phyloP scores from a whole-genome alignment of 306 rosid genomes.

The Trichosanthes truncata region DNA sequence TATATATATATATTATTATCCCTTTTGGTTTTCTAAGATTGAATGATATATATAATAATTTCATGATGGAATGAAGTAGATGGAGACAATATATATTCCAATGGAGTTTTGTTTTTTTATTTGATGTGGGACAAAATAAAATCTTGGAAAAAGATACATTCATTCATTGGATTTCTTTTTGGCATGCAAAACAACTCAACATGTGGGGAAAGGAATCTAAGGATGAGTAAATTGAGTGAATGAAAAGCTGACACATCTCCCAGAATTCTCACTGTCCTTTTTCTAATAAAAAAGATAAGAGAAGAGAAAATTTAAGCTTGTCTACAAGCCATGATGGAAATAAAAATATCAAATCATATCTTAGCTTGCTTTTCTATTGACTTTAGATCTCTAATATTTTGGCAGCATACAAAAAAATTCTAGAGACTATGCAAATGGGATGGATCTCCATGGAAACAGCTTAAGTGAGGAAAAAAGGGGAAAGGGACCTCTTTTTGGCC shows the following conservation, averaged over 20 bases:
- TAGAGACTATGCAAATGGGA: neutral
- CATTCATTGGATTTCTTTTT: neutral
- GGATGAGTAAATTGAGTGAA: constrained; percentile 15
- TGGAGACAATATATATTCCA: constrained; percentile 9
- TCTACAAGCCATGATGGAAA: constrained; percentile 30
- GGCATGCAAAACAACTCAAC: constrained; percentile 5
- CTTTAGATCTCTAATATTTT: neutral
- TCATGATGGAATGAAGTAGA: neutral
- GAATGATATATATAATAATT: neutral
- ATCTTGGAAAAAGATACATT: neutral
- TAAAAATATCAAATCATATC: constrained; percentile 3
- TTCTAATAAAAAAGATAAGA: constrained; percentile 19
- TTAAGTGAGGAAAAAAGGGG: neutral
- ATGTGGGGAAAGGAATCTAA: constrained; percentile 10
- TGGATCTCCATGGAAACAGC: neutral
- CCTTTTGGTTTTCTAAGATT: neutral
- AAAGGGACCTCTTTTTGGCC: neutral
- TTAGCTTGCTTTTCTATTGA: neutral
- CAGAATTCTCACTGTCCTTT: neutral
- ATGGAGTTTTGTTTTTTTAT: neutral
- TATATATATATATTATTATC: neutral
- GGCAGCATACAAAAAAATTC: neutral
- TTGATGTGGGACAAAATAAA: constrained; percentile 6
- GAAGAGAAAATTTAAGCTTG: constrained; percentile 25
- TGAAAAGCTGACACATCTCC: constrained; percentile 28